Conservation (phyloP, 352 stramenopile genomes). For the Discostella stelligera region DNA sequence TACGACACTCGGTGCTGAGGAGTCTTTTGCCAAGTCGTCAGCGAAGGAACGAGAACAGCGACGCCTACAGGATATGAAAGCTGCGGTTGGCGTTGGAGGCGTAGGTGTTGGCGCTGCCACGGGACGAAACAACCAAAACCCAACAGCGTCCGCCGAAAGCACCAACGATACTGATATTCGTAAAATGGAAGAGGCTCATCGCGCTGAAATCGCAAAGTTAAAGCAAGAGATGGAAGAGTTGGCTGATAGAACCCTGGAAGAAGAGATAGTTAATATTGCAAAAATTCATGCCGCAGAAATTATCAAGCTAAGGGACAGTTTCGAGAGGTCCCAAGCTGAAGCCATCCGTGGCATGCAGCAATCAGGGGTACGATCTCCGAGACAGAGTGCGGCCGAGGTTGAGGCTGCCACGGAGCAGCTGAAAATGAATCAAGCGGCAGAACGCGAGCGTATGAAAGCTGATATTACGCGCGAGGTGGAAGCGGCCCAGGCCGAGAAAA, state of each 20-base stretch:
- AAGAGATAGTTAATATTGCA: slow-evolving; percentile 48
- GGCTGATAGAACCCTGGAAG: slow-evolving; percentile 21
- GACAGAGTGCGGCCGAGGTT: slow-evolving; percentile 24
- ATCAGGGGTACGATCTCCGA: neutral
- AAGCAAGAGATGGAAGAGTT: slow-evolving; percentile 31
- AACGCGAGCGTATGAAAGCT: slow-evolving; percentile 33
- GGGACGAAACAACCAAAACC: neutral
- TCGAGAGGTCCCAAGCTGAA: slow-evolving; percentile 21
- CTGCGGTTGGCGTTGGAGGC: neutral
- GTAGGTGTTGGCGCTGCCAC: neutral
- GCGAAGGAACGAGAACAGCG: slow-evolving; percentile 39
- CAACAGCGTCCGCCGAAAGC: neutral
- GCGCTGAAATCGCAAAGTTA: slow-evolving; percentile 29
- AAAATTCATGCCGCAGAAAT: slow-evolving; percentile 44
- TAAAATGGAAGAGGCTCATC: slow-evolving; percentile 24
- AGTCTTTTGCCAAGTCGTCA: slow-evolving; percentile 12
- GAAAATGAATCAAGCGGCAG: slow-evolving; percentile 17
- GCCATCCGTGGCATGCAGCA: slow-evolving; percentile 29
- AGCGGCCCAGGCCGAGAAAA: slow-evolving; percentile 22
- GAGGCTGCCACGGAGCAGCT: slow-evolving; percentile 26
- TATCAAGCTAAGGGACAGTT: slow-evolving; percentile 32
- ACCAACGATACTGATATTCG: slow-evolving; percentile 7
- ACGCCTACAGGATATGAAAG: slow-evolving; percentile 27
- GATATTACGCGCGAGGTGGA: slow-evolving; percentile 29
- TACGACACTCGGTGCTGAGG: slow-evolving; percentile 4